Evolutionary conservation across 2,329 filamentous ascomycete species (phyloP), one percentile per base, ranked within the genome.

Genomic region (Ilyonectria destructans): DNA sequence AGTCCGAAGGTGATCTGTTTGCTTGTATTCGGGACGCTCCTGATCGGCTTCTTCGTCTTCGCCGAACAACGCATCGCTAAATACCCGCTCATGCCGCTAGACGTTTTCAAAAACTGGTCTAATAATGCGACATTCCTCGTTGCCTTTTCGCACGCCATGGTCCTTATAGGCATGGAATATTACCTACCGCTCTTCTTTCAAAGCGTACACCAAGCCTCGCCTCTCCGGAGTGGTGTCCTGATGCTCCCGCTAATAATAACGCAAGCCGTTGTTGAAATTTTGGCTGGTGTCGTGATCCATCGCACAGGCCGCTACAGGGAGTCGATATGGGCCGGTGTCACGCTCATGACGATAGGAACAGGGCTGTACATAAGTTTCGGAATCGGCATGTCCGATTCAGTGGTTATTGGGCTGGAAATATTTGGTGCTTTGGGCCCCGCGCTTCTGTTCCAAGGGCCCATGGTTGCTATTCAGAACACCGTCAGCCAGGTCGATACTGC

Each of bases 401-500:
- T 62, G 2, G 23, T 69, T 2, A 21, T 69, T 23, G 62, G 52
- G 1, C n/a, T 64, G 0, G 35, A 62, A 13, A 62, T 62, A 17
- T 13, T 66, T 12, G 55, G 57, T n/a, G 62, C 40, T 21, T n/a
- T 69, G 1, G 62, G 62, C 35, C 33, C 46, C 9, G 54, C 31
- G 3, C 54, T 54, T 33, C 12, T 46, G 10, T 65, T 65, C 35
- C 55, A 65, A 65, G 55, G 31, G 7, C 62, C 62, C 2, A 58
- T 55, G 55, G 51, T 69, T 23, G 52, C 62, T 15, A 26, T 78
- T 12, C 90, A 92, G 77, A 85, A 86, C 12, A 82, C 85, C 40
- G 84, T 90, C 45, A 80, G 85, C 13, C 83, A 82, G 58, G 81
- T 83, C 37, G 89, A 92, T 71, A 89, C 90, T 52, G 90, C 88